Conservation (phyloP, 1,284 basidiomycete species). For the Ceratobasidium sp. region DNA sequence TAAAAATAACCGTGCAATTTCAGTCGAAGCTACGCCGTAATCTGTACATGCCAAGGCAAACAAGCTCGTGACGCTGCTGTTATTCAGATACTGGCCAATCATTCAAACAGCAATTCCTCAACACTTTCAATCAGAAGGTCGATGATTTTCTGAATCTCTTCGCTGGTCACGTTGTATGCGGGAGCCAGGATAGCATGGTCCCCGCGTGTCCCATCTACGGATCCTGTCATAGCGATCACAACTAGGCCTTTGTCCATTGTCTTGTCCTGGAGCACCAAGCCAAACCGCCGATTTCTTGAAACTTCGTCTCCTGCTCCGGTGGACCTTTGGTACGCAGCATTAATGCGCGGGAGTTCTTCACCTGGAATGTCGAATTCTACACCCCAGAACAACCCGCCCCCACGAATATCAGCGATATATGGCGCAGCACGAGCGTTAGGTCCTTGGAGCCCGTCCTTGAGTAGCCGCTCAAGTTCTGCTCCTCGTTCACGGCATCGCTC, state of each 20-base stretch:
- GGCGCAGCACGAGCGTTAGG: slow-evolving; percentile 68
- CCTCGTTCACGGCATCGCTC: slow-evolving; percentile 72
- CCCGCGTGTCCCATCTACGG: slow-evolving; percentile 77
- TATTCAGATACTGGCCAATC: not conserved
- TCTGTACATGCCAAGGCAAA: not conserved
- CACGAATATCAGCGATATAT: slow-evolving; percentile 78
- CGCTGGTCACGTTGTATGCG: not conserved
- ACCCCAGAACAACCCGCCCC: slow-evolving; percentile 83
- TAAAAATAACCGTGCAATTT: not conserved
- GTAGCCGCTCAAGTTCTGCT: slow-evolving; percentile 66
- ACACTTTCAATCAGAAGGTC: not conserved
- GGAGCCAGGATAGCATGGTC: slow-evolving; percentile 76
- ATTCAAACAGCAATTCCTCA: slow-evolving; percentile 5
- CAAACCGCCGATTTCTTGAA: slow-evolving; percentile 46
- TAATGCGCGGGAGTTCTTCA: slow-evolving; percentile 56
- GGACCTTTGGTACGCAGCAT: slow-evolving; percentile 33
- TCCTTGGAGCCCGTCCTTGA: slow-evolving; percentile 64
- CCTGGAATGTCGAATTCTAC: slow-evolving; percentile 73
- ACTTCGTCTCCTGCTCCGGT: slow-evolving; percentile 29
- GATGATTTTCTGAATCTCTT: not conserved
- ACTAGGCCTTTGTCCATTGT: slow-evolving; percentile 70
- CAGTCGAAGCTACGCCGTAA: not conserved
- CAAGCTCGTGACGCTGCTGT: not conserved
- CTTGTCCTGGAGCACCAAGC: slow-evolving; percentile 47
- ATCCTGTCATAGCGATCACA: slow-evolving; percentile 76